Evolutionary conservation across 2,329 filamentous ascomycete species (phyloP), one percentile per base, ranked within the genome.

Genomic region (Aureobasidium sp.): DNA sequence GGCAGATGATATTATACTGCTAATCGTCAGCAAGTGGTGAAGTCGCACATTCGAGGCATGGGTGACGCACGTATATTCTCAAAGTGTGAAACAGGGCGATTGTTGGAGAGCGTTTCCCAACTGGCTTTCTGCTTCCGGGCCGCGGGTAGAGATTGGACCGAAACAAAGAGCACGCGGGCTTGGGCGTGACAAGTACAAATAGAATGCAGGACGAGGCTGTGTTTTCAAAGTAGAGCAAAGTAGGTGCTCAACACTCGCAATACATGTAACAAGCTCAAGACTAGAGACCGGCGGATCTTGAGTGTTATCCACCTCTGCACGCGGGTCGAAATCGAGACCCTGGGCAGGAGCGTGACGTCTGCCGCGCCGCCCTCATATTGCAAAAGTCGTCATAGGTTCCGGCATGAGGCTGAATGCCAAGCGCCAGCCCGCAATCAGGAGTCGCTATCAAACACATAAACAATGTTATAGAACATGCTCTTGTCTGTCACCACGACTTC

Each of bases 281-380:
- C 52, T 31, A 55, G 15, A 55, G 52, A 55, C 29, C 25, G 52
- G 22, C 25, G 52, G 27, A 22, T 55, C 27, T 31, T 15, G 52
- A 15, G 34, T 55, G 52, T 42, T 55, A 55, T 55, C 37, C 52
- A 55, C 52, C 34, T 27, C 9, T 22, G 8, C 20, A 15, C 31
- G 49, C 49, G 49, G n/a, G 5, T 52, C 22, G 27, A 52, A 12
- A 52, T 52, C 49, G 49, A 52, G 49, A 52, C 49, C 49, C 49
- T 39, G 48, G 31, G 3, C 17, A 51, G 31, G 48, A 34, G 31
- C 49, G 49, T 53, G 49, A 53, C 49, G 49, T 51, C 31, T 34
- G 48, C 48, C 48, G 29, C 48, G 48, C 48, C 48, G 48, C 48
- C 48, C 14, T 34, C 17, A 49, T 27, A 49, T 49, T 49, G 47